Conservation (phyloP, 352 stramenopile species). For the Globisporangium carolinianum region DNA sequence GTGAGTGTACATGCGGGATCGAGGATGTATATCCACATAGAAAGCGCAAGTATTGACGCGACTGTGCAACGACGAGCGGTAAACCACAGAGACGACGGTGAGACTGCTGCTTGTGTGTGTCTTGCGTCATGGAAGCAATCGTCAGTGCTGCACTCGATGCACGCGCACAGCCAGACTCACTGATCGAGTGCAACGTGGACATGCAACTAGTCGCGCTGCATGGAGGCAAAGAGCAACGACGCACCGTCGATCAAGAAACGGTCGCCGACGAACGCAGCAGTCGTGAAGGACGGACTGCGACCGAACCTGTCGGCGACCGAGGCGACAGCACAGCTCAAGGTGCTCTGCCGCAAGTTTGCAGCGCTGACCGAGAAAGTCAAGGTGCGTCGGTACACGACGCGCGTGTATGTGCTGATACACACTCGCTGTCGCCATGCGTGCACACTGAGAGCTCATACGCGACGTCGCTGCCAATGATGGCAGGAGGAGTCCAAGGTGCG, state of each 20-base stretch:
- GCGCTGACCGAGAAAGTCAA: conserved; percentile 82
- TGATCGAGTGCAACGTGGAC: too few species aligned
- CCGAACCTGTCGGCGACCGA: conserved; percentile 54
- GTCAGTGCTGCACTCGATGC: background rate
- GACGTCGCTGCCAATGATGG: background rate
- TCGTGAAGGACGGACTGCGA: conserved; percentile 53
- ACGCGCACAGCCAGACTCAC: background rate
- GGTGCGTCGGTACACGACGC: conserved; percentile 11
- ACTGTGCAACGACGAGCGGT: too few species aligned
- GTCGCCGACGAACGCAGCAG: conserved; percentile 26
- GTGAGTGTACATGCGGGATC: too few species aligned
- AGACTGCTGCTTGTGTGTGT: too few species aligned
- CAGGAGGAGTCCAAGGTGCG: conserved; percentile 71
- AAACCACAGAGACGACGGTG: too few species aligned
- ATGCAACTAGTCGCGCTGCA: background rate
- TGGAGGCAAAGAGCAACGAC: conserved; percentile 16
- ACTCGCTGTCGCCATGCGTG: background rate
- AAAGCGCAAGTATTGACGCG: too few species aligned
- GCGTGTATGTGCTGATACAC: background rate
- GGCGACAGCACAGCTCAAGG: conserved; percentile 68
- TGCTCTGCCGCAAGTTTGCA: conserved; percentile 81
- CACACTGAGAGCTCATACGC: background rate
- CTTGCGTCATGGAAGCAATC: too few species aligned
- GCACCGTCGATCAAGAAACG: conserved; percentile 24
- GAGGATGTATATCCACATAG: too few species aligned